Percentiles rank a stretch among this genome's conserved stretches.
phyloP scores from a whole-genome alignment of 768 basidiomycete species.

The Tricholoma terreum region DNA sequence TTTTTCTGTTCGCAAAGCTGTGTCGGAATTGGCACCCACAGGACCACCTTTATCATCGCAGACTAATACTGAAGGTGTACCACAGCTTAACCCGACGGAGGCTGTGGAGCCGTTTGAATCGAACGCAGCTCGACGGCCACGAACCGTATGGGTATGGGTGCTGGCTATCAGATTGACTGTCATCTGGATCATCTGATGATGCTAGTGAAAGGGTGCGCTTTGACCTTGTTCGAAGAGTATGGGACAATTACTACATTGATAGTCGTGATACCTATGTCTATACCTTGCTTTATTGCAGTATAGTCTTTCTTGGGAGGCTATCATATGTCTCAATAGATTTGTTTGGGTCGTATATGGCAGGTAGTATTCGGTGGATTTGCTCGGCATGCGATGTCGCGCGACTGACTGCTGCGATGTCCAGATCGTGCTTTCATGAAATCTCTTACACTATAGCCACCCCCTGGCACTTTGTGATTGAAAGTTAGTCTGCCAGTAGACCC shows the following conservation, averaged over 20 bases:
- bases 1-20: conserved; percentile 25
- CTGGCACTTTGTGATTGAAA: too few relatives aligned
- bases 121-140: background rate
- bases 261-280: background rate
- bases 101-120: background rate
- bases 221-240: background rate
- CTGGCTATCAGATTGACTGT: background rate
- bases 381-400: too few relatives aligned
- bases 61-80: conserved; percentile 23
- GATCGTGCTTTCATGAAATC: background rate
- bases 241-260: background rate
- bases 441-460: too few relatives aligned
- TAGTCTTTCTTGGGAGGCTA: background rate
- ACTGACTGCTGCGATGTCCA: background rate
- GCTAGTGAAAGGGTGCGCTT: too few relatives aligned
- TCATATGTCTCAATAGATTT: too few relatives aligned
- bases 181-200: background rate
- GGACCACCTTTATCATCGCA: conserved; percentile 20
- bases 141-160: background rate
- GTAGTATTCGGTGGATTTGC: background rate
- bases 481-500: background rate
- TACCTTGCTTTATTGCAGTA: background rate
- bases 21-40: conserved; percentile 40
- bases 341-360: too few relatives aligned
- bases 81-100: conserved; percentile 15